A percentile compares a stretch with the other conserved stretches of the same genome.
These are phyloP conservation scores for Starmerella kuoi DNA, from an alignment of 805 yeast genomes.

Conservation along the genomic window DNA sequence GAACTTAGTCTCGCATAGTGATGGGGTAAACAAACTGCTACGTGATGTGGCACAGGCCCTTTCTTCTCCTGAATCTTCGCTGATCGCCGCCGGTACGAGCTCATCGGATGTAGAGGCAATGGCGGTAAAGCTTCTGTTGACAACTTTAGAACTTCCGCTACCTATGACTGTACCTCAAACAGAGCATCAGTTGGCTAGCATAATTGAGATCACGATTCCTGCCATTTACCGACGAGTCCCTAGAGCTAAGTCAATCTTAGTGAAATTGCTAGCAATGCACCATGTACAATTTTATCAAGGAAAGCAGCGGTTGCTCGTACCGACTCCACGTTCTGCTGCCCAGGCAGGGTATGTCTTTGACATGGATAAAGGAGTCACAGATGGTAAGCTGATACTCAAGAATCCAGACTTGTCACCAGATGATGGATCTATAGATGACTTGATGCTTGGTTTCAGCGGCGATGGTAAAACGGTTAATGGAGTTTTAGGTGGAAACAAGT, in stretches of 20 bases:
- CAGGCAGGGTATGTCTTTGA: conserved; percentile 11
- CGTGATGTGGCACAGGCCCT: background rate
- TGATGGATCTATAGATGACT: background rate
- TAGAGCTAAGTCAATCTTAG: conserved; percentile 9
- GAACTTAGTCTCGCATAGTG: background rate
- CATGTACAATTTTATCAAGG: conserved; percentile 10
- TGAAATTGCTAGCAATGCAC: conserved; percentile 9
- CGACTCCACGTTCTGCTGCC: conserved; percentile 4
- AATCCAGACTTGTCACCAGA: background rate
- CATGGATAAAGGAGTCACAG: background rate
- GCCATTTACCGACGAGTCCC: conserved; percentile 1
- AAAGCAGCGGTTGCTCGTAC: conserved; percentile 11
- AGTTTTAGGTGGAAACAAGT: background rate
- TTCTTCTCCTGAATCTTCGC: background rate
- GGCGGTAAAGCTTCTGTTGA: conserved; percentile 7
- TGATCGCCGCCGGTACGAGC: background rate
- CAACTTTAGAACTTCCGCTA: background rate
- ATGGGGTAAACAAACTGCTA: conserved; percentile 3
- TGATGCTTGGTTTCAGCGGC: conserved; percentile 9
- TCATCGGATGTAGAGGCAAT: background rate
- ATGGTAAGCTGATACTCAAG: conserved; percentile 1
- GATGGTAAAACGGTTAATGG: conserved; percentile 13
- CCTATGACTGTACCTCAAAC: conserved; percentile 1
- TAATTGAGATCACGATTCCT: conserved; percentile 7
- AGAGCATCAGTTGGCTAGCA: conserved; percentile 6